Conservation (phyloP, 768 basidiomycete species). For the Termitomyces sp. region DNA sequence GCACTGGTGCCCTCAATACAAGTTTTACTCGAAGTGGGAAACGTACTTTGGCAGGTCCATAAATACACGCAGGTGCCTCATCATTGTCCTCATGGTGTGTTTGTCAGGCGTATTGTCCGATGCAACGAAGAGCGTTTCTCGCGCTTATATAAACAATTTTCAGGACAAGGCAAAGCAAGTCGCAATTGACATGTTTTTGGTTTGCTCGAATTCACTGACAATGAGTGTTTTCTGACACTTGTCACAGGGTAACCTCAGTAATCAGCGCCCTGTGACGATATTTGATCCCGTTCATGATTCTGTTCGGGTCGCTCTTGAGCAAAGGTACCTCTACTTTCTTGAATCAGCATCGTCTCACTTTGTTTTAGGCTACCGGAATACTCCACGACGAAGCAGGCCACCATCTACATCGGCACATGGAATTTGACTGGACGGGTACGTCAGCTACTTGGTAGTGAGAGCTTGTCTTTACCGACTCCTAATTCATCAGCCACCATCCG, state of each 20-base stretch:
- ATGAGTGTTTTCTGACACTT: constrained; percentile 4
- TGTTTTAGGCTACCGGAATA: constrained; percentile 69
- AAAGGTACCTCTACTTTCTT: constrained; percentile 40
- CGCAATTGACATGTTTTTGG: constrained; percentile 95
- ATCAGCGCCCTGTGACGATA: constrained; percentile 82
- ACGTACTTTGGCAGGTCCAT: constrained; percentile 78
- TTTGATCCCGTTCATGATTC: constrained; percentile 93
- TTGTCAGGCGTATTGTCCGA: constrained; percentile 79
- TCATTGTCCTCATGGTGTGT: not conserved
- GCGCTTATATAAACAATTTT: constrained; percentile 98
- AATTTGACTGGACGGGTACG: constrained; percentile 88
- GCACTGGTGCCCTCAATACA: constrained; percentile 90
- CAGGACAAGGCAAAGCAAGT: constrained; percentile 92
- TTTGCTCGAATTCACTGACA: constrained; percentile 29
- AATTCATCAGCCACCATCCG: constrained; percentile 58
- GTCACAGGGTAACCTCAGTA: constrained; percentile 85
- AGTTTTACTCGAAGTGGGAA: constrained; percentile 95
- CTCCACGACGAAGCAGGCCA: constrained; percentile 66
- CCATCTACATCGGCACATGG: constrained; percentile 89
- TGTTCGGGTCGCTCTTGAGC: constrained; percentile 64
- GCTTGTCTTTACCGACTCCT: not conserved
- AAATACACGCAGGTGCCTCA: not conserved
- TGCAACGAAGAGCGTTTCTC: constrained; percentile 92
- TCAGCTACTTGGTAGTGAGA: constrained; percentile 1
- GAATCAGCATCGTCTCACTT: not conserved